Evolutionary conservation across 179 eudicot species (phyloP).

Genomic region (Spinacia oleracea): DNA sequence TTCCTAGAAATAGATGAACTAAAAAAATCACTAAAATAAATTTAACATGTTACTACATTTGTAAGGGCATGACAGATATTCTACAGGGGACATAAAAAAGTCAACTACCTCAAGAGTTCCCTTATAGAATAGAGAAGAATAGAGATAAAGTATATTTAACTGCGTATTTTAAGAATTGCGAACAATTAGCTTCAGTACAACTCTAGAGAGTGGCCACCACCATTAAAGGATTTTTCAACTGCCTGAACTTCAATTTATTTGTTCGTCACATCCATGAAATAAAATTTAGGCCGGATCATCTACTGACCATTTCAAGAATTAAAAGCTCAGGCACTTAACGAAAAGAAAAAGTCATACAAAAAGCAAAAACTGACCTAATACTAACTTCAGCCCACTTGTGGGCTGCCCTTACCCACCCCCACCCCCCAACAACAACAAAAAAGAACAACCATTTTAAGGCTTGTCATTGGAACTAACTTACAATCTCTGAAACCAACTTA

Average conservation of each 20-base stretch:
- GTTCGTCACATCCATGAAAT: not conserved
- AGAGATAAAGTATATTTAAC: too few species aligned
- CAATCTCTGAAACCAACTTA: conserved; percentile 3
- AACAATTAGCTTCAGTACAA: not conserved
- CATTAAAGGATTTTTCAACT: too few species aligned
- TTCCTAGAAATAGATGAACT: too few species aligned
- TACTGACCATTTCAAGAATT: conserved; percentile 6
- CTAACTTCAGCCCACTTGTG: not conserved
- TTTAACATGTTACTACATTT: too few species aligned
- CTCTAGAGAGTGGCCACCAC: not conserved
- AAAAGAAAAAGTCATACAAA: not conserved
- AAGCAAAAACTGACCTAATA: not conserved
- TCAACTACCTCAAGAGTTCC: too few species aligned
- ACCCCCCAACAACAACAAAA: not conserved
- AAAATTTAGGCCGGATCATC: not conserved
- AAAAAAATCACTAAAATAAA: too few species aligned
- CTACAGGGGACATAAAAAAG: too few species aligned
- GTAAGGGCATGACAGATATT: too few species aligned
- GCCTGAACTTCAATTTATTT: not conserved
- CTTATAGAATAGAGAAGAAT: too few species aligned
- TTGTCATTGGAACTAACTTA: too few species aligned
- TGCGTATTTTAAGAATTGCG: not conserved
- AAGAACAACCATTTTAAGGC: not conserved
- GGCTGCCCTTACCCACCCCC: not conserved
- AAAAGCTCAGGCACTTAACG: not conserved